Conservation (phyloP, 768 basidiomycete species). For the Boletus bicolor region DNA sequence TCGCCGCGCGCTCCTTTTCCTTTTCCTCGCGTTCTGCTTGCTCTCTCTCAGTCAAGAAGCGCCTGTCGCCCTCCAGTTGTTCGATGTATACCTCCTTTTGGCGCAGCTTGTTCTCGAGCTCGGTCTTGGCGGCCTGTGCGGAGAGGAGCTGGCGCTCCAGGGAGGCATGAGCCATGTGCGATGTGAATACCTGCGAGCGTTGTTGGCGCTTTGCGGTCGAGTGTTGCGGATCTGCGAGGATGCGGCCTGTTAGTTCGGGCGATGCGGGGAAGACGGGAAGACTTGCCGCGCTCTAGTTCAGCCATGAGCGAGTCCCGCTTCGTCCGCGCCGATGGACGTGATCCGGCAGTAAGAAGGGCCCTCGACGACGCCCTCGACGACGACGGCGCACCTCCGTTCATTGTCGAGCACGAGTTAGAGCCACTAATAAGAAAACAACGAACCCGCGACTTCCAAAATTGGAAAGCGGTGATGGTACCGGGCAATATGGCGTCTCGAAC, state of each 20-base stretch:
- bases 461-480: not conserved
- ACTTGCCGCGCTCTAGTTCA: constrained; percentile 60
- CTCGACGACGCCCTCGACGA: constrained; percentile 20
- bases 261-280: not conserved
- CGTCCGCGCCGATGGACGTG: constrained; percentile 20
- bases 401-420: not conserved
- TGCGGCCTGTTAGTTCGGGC: not conserved
- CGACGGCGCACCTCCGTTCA: constrained; percentile 11
- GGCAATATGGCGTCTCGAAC: no score
- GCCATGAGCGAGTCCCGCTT: constrained; percentile 68
- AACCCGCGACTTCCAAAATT: not conserved
- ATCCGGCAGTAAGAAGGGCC: not conserved
- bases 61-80: constrained; percentile 64
- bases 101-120: constrained; percentile 64
- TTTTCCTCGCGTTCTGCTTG: constrained; percentile 66
- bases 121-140: constrained; percentile 56
- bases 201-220: constrained; percentile 68
- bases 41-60: constrained; percentile 68
- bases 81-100: constrained; percentile 64
- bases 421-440: not conserved
- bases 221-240: constrained; percentile 54
- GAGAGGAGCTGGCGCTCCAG: constrained; percentile 68
- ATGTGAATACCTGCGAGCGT: constrained; percentile 57
- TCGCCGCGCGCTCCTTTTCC: constrained; percentile 49
- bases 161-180: constrained; percentile 56